A percentile compares a stretch with the other conserved stretches of the same genome.
Evolutionary conservation across 2,329 filamentous ascomycete genomes (phyloP).

Genomic region (Claviceps paspali): DNA sequence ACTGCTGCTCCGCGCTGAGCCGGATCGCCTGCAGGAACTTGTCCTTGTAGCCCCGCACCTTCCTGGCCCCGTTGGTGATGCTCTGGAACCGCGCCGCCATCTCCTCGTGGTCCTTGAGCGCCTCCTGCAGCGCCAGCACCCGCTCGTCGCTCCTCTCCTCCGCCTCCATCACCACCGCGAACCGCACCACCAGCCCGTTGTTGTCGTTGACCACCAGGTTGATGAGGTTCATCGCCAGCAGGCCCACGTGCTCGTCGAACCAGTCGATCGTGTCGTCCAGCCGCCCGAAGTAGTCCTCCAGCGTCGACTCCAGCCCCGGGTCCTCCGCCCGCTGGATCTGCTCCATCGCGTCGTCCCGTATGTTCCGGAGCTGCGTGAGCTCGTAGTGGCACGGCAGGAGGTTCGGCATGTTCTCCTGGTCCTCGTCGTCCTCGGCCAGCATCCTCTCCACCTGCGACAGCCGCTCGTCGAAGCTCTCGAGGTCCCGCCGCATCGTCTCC

Average conservation of each 20-base stretch:
- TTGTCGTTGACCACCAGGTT: conserved; percentile 76
- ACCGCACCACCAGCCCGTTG: conserved; percentile 73
- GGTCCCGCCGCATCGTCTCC: conserved; percentile 79
- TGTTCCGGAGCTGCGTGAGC: conserved; percentile 80
- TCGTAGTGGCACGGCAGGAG: conserved; percentile 81
- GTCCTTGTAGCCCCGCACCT: conserved; percentile 88
- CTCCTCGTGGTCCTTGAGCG: conserved; percentile 88
- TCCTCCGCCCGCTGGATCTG: conserved; percentile 75
- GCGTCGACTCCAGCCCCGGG: conserved; percentile 57
- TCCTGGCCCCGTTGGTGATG: conserved; percentile 85
- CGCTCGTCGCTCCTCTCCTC: conserved; percentile 95
- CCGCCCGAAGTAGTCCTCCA: conserved; percentile 78
- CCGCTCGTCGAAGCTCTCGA: conserved; percentile 74
- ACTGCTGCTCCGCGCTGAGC: conserved; percentile 56
- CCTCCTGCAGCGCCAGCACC: conserved; percentile 81
- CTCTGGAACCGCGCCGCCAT: conserved; percentile 87
- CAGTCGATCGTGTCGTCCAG: conserved; percentile 79
- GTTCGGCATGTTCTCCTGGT: conserved; percentile 83
- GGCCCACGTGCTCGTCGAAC: conserved; percentile 90
- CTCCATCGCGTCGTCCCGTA: conserved; percentile 90
- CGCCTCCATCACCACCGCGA: conserved; percentile 84
- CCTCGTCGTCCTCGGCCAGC: conserved; percentile 68
- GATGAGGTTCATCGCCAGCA: conserved; percentile 80
- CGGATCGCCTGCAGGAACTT: conserved; percentile 78
- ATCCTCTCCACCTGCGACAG: conserved; percentile 62